Evolutionary conservation across 2,329 filamentous ascomycete species (phyloP), one percentile per base, ranked within the genome.

Genomic region (Nigrospora oryzae): DNA sequence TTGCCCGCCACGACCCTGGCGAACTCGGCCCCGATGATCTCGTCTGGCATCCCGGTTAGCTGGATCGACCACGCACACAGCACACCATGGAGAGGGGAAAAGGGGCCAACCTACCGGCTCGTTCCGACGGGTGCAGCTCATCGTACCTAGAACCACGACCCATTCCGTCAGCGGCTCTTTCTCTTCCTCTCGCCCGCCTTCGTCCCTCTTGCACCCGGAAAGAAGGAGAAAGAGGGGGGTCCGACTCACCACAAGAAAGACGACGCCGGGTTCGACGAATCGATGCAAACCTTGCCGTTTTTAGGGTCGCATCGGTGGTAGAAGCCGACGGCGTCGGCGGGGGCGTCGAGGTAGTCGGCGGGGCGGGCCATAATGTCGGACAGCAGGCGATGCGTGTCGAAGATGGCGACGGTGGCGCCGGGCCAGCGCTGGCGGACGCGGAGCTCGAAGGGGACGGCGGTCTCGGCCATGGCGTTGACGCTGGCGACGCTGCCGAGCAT

Each of bases 51-150:
- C 15, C 3, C 33, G 23, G 36, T 32, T n/a, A 23, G 19, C 3
- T 31, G n/a, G 14, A n/a, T 3, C 2, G 3, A 4, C 4, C 3
- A 13, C 3, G 19, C 2, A 1, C 7, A 2, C 11, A 4, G 7
- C 11, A 13, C 1, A 23, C 3, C 8, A 1, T 30, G 10, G 7
- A 23, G 16, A 15, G 12, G 3, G 13, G 14, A 8, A 17, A 41
- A 17, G 23, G 15, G 12, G n/a, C 2, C n/a, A 73, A 66, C 55
- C 74, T 65, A 62, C 79, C 74, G 8, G 81, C 74, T 62, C 78
- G 76, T 62, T 81, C 73, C 30, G 79, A 81, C 0, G 84, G 84
- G 65, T 91, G 86, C 57, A 90, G 60, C 57, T 81, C 76, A 62
- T 91, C 85, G 54, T 73, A 74, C 65, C 65, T 68, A n/a, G 23